Evolutionary conservation across 371 early-diverging fungal genomes (phyloP).

Genomic region (Aphelidium insulamus): DNA sequence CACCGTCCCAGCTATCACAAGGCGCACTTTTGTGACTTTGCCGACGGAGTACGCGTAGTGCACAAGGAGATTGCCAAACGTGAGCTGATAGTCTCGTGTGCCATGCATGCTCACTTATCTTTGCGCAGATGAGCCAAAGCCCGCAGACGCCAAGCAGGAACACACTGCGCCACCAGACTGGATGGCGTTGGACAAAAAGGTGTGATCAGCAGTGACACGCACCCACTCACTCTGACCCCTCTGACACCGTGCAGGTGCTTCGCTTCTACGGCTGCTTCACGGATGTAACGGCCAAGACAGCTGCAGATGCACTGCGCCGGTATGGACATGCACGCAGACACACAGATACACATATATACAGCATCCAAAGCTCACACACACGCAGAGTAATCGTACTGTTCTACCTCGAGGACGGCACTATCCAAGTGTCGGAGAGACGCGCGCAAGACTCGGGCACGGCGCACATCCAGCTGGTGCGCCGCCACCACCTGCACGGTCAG

Average conservation of each 20-base stretch:
- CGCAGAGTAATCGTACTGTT: conserved; percentile 26
- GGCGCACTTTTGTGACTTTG: conserved; percentile 29
- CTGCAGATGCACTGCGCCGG: conserved; percentile 24
- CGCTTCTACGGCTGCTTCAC: conserved; percentile 31
- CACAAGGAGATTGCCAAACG: conserved; percentile 11
- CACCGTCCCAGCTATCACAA: conserved; percentile 14
- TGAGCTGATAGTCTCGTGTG: conserved; percentile 13
- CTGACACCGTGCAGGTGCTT: no score
- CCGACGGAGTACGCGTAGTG: conserved; percentile 19
- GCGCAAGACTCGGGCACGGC: conserved; percentile 24
- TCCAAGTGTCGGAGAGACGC: conserved; percentile 28
- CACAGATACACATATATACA: not conserved
- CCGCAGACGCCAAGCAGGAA: conserved; percentile 9
- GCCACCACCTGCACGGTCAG: conserved; percentile 25
- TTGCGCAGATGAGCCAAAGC: conserved; percentile 12
- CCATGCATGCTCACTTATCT: conserved; percentile 3
- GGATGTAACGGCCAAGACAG: conserved; percentile 25
- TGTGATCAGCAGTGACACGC: no score
- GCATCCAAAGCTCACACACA: not conserved
- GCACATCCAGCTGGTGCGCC: conserved; percentile 23
- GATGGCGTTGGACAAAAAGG: conserved; percentile 33
- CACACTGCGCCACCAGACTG: conserved; percentile 13
- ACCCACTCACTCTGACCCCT: no score
- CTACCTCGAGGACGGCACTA: conserved; percentile 29
- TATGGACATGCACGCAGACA: conserved; percentile 11